phyloP scores from a whole-genome alignment of 345 rosid species.

The Eucalyptus pumila region DNA sequence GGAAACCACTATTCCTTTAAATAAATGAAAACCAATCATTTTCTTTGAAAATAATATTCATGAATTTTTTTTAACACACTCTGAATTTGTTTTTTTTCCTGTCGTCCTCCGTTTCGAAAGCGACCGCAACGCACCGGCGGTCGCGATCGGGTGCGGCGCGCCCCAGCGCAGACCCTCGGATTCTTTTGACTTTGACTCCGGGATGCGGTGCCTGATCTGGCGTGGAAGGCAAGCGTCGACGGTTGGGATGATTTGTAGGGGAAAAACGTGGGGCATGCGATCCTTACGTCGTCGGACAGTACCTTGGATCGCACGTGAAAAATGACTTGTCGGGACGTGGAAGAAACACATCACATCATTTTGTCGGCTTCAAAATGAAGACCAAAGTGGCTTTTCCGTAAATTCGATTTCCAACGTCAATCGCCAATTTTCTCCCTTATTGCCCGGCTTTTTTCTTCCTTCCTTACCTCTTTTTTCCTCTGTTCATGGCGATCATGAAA shows the following conservation, averaged over 20 bases:
- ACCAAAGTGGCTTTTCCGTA: not conserved
- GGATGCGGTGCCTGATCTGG: not conserved
- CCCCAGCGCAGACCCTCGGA: not conserved
- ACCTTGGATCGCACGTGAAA: not conserved
- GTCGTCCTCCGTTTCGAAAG: not conserved
- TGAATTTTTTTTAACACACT: not conserved
- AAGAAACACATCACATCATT: not conserved
- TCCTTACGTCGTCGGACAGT: not conserved
- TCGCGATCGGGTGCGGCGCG: not conserved
- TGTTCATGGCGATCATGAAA: not conserved
- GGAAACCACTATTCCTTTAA: not conserved
- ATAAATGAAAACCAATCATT: not conserved
- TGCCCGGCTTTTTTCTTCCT: not conserved
- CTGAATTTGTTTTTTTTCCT: not conserved
- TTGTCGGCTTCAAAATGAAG: not conserved
- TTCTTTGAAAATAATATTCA: not conserved
- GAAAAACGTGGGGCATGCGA: not conserved
- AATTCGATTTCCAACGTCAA: not conserved
- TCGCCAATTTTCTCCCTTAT: not conserved
- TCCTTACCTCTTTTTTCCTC: not conserved
- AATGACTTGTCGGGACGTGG: not conserved
- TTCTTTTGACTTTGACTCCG: not conserved
- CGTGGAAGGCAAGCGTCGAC: not conserved
- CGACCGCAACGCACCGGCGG: not conserved
- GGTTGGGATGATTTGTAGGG: not conserved